Base-by-base conservation (phyloP, 306 rosid species). In the Sesbania bispinosa region DNA sequence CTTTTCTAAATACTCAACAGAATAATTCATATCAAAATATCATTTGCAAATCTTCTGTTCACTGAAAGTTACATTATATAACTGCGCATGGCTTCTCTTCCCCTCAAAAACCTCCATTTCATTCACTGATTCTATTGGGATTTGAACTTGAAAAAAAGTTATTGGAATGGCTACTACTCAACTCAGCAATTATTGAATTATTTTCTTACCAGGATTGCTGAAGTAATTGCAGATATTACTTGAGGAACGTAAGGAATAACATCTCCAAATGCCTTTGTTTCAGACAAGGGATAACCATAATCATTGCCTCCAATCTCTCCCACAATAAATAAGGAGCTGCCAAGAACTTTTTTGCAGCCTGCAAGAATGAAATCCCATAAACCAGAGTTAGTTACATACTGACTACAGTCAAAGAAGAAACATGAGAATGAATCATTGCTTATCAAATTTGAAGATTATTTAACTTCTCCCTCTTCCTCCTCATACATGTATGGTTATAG, bases 301-400 rank as follows among this genome's bases (percentile, higher is more conserved):
- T 88, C 95, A 35, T 88, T 84, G 66, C 89, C 89, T 55, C 91
- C 95, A 32, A 88, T 86, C 81, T 84, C 88, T 75, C 91, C 95
- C 71, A 88, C 81, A 32, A 88, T 21, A 84, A 88, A 68, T 54
- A 88, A 50, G 23, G 90, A 80, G 42, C 60, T 73, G 15, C 52
- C 36, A 32, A 84, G 78, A 52, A 80, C 35, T 7, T 73, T 15
- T 47, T 69, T 69, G 80, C 94, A 82, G 30, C 79, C 89, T 86
- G 83, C 62, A 69, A 68, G 10, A 77, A 18, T 39, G 30, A 74
- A 79, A 73, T 60, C 76, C 42, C 61, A 63, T 13, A 73, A 5
- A 39, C 33, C 7, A 19, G 41, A 53, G 38, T 24, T 47, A 29
- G 42, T 57, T 7, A 23, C 48, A 9, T 38, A 24, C 65, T 15